Evolutionary conservation across 352 stramenopile species (phyloP), one percentile per base, ranked within the genome.

Genomic region (Globisporangium parvum): DNA sequence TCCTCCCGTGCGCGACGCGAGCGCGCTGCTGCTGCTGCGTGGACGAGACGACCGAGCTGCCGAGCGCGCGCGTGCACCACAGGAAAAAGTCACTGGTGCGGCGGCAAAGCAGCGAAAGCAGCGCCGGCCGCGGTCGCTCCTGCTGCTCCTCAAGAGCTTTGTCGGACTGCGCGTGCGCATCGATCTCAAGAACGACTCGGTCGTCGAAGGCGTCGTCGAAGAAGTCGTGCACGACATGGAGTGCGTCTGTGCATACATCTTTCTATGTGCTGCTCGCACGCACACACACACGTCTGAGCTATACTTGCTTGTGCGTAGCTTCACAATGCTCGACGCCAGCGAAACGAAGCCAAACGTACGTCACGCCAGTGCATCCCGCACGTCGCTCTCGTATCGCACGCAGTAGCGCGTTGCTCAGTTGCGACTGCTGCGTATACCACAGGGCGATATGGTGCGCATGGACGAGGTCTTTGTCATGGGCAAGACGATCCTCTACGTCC

Each of bases 401-500:
- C 18, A n/a, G n/a, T n/a, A 20, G 37, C 28, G 9, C 18, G 28
- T 42, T 48, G 4, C 9, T 37, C 31, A 3, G 18, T 5, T 4
- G n/a, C 6, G 45, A 18, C 46, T 18, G 20, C 39, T 33, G 23
- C 10, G 5, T 37, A 37, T 42, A 8, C 11, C 41, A 20, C 52
- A 93, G 83, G 85, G 85, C 14, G 60, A 62, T 4, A 75, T 59
- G 11, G 26, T 87, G 31, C 63, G 66, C 57, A 73, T 95, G 47
- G 85, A 95, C 45, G 85, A 95, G 45, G 77, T 95, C 20, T 95
- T 93, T 33, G 81, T 95, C 53, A 95, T 95, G 82, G 85, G 85
- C 51, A 84, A 83, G 42, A 93, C 79, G 14, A 75, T 95, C 51
- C 63, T 95, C 12, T 95, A 85, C 59, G 85, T 95, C 20, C 82